A percentile compares a stretch with the other conserved stretches of the same genome.
phyloP scores from a whole-genome alignment of 2,329 filamentous ascomycete species.

The Bipolaris zeicola region DNA sequence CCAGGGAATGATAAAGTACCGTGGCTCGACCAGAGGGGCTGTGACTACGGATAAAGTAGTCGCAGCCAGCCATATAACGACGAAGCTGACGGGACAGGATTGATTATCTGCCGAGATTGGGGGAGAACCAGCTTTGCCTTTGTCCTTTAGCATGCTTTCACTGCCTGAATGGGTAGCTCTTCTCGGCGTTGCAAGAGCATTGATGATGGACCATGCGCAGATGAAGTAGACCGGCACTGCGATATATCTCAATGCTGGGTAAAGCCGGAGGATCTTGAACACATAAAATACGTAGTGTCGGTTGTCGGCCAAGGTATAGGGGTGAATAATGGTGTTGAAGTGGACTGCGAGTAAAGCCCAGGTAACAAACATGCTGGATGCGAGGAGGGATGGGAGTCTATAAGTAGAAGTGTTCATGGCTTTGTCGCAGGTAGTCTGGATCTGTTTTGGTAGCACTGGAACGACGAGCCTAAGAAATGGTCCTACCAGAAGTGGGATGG shows the following conservation, averaged over 20 bases:
- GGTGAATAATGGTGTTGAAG: conserved; percentile 92
- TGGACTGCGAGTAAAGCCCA: conserved; percentile 62
- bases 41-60: conserved; percentile 81
- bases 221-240: conserved; percentile 73
- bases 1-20: conserved; percentile 96
- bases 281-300: conserved; percentile 97
- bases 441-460: conserved; percentile 19
- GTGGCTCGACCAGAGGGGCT: conserved; percentile 89
- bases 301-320: conserved; percentile 95
- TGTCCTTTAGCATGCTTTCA: background rate
- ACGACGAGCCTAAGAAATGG: conserved; percentile 53
- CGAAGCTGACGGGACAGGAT: conserved; percentile 51
- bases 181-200: conserved; percentile 57
- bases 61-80: conserved; percentile 68
- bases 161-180: conserved; percentile 26
- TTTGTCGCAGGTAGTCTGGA: conserved; percentile 14
- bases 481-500: conserved; percentile 73
- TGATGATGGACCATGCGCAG: conserved; percentile 71
- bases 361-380: conserved; percentile 41
- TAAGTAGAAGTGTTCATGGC: conserved; percentile 8
- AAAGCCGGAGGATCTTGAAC: conserved; percentile 78
- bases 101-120: conserved; percentile 7
- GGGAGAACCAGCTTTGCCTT: conserved; percentile 11
- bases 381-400: conserved; percentile 29
- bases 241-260: conserved; percentile 67